Percentiles rank a stretch among this genome's conserved stretches.
Conservation (phyloP, 805 yeast genomes). For the Teunomyces aglyptinius region DNA sequence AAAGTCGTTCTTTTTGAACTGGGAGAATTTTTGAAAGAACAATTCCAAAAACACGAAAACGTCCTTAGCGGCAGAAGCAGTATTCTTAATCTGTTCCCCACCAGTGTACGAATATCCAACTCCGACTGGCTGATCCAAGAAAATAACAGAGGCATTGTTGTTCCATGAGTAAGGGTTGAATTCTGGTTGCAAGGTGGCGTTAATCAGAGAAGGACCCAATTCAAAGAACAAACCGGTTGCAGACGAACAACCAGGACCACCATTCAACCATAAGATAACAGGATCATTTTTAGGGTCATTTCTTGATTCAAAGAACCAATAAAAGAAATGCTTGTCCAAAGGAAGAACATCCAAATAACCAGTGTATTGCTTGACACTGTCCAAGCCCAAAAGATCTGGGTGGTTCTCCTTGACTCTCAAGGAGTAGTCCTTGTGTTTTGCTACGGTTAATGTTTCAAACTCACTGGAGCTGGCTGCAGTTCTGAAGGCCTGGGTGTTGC, state of each 20-base stretch:
- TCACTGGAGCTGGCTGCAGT: not conserved
- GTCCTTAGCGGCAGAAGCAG: slow-evolving; percentile 21
- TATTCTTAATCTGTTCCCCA: slow-evolving; percentile 13
- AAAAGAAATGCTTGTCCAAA: slow-evolving; percentile 30
- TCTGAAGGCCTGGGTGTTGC: slow-evolving; percentile 9
- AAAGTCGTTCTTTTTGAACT: slow-evolving; percentile 17
- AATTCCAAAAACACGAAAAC: slow-evolving; percentile 23
- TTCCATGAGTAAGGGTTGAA: slow-evolving; percentile 31
- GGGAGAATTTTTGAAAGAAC: slow-evolving; percentile 25
- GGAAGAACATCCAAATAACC: slow-evolving; percentile 38
- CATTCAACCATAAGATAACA: slow-evolving; percentile 32
- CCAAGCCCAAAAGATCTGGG: slow-evolving; percentile 38
- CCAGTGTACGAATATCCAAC: slow-evolving; percentile 24
- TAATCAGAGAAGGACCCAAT: slow-evolving; percentile 28
- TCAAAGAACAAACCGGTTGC: slow-evolving; percentile 30
- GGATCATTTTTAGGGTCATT: slow-evolving; percentile 32
- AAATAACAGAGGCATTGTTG: slow-evolving; percentile 26
- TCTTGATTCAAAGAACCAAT: slow-evolving; percentile 34
- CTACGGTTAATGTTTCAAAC: slow-evolving; percentile 11
- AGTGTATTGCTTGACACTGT: slow-evolving; percentile 36
- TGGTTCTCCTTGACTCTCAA: slow-evolving; percentile 31
- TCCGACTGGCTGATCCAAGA: slow-evolving; percentile 27
- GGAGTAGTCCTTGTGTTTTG: slow-evolving; percentile 23
- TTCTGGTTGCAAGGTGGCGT: slow-evolving; percentile 21
- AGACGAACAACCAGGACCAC: slow-evolving; percentile 34